Base-by-base conservation (phyloP, 495 filamentous ascomycete species). In the Penicillium salamii region DNA sequence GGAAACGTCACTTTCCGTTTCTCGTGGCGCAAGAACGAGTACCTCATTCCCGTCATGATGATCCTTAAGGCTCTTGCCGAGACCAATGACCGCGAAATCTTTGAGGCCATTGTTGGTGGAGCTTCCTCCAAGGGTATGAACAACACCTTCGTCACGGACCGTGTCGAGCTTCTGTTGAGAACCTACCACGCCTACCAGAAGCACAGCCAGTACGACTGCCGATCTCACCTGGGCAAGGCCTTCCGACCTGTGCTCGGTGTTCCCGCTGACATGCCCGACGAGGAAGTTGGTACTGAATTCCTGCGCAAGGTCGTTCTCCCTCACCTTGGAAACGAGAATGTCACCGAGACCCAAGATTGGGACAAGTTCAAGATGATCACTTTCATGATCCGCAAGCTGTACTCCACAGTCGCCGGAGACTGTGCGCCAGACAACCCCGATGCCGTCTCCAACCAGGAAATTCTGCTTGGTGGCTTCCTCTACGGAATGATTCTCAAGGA, bases 21-120 rank as follows among this genome's bases (percentile, higher is more conserved):
- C 69, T 96, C 92, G 1, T 98, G 93, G 93, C 79, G 92, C 53
- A 98, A 98, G 76, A 89, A 89, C 54, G 93, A 97, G 70, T 98
- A 87, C 62, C 78, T 97, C 18, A 79, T 98, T 12, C 93, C 93
- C 14, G 88, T 90, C 50, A 85, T 96, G 80, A 97, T 98, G 93
- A 81, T 97, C 12, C 69, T 98, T 52, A 97, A 97, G 73, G 93
- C 93, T 2, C 78, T 98, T 36, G 80, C 91, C 15, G 91, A 98
- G 67, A 97, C 93, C 11, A 97, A 96, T 57, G 93, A 98, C 56
- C 83, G 90, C 42, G 91, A 96, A 61, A 93, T 98, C 39, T 98
- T 91, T 55, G 92, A 98, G 67, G 86, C 83, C 14, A 72, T 97
- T 28, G 85, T 96, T 15, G 90, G 90, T 35, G 69, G 76, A 18